Evolutionary conservation across 2,329 filamentous ascomycete species (phyloP).

Genomic region (Fusarium oligoseptatum): DNA sequence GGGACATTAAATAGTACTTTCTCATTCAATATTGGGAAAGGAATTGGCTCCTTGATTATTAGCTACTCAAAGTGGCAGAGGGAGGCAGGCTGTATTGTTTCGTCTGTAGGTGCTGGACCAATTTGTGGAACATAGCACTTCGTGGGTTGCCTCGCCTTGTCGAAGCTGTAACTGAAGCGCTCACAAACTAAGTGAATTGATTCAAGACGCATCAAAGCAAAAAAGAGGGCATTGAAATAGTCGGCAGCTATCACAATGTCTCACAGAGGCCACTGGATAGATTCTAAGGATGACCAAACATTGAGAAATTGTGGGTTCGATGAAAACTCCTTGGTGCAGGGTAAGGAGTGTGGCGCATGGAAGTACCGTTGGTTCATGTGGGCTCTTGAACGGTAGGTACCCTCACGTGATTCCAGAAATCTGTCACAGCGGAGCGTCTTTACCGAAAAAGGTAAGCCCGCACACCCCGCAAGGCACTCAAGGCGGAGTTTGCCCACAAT

Average conservation of each 20-base stretch:
- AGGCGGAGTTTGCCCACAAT: neutral
- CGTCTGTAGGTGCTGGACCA: neutral
- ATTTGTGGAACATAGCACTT: neutral
- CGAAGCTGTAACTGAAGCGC: neutral
- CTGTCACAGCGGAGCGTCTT: neutral
- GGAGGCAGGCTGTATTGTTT: neutral
- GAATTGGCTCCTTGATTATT: neutral
- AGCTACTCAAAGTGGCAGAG: too few relatives aligned
- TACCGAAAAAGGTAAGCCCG: neutral
- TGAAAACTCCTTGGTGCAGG: neutral
- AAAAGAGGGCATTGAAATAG: too few relatives aligned
- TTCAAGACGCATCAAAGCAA: neutral
- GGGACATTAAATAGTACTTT: neutral
- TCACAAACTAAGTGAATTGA: neutral
- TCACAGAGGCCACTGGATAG: neutral
- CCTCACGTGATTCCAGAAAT: neutral
- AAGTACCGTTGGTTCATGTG: neutral
- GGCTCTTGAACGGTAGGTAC: too few relatives aligned
- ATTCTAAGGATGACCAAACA: neutral
- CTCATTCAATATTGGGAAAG: neutral
- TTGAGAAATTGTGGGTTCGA: neutral
- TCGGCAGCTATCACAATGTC: neutral
- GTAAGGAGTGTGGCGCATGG: neutral
- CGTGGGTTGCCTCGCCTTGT: neutral
- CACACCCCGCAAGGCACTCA: neutral